Percentiles rank a stretch among this genome's conserved stretches.
phyloP scores from a whole-genome alignment of 805 yeast genomes.

The Wickerhamiella parazyma region DNA sequence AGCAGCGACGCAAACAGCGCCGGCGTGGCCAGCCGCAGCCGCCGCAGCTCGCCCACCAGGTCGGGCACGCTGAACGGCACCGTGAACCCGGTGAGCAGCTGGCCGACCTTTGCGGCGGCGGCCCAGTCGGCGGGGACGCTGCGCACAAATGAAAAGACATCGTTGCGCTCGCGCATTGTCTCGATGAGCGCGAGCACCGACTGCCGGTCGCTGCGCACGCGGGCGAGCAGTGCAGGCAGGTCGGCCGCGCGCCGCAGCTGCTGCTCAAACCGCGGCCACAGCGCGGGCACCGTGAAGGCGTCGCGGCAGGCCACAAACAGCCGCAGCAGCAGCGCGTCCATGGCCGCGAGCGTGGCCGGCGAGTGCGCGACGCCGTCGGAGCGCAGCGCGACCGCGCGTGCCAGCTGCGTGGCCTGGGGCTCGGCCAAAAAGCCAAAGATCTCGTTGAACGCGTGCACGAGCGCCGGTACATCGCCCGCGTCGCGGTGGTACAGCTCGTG shows the following conservation, averaged over 20 bases:
- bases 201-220: background rate
- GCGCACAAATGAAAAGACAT: constrained; percentile 9
- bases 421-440: constrained; percentile 44
- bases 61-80: constrained; percentile 18
- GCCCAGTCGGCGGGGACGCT: constrained; percentile 10
- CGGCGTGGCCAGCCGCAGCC: constrained; percentile 2
- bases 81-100: constrained; percentile 22
- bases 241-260: constrained; percentile 3
- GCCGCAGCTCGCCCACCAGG: constrained; percentile 11
- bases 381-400: background rate
- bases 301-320: constrained; percentile 9
- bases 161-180: constrained; percentile 13
- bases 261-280: constrained; percentile 10
- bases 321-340: constrained; percentile 8
- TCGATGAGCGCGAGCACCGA: background rate
- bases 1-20: constrained; percentile 12
- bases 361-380: background rate
- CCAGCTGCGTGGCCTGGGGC: background rate
- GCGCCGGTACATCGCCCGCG: constrained; percentile 32
- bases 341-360: background rate
- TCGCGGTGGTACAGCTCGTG: constrained; percentile 31
- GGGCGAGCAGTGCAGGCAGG: background rate
- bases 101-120: constrained; percentile 10
- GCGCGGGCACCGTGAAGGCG: constrained; percentile 10
- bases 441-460: constrained; percentile 41